Evolutionary conservation across 2,329 filamentous ascomycete genomes (phyloP), one percentile per base, ranked within the genome.

Genomic region (Aspergillus niger): DNA sequence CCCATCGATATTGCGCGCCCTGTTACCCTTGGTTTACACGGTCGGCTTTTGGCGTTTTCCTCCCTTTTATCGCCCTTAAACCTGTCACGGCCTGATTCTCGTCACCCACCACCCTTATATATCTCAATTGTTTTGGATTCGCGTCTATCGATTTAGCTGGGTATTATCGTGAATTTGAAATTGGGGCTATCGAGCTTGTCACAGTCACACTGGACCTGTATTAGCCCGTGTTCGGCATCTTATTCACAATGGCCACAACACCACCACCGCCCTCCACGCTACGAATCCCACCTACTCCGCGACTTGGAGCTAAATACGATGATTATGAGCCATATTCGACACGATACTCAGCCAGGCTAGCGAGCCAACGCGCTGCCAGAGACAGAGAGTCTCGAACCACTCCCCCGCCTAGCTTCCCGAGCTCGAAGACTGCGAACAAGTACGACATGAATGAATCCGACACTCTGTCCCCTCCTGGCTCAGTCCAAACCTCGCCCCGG

Each of bases 221-320:
- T 30, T 28, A 30, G 26, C 28, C 32, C 47, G 47, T 30, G n/a
- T 50, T 30, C n/a, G 20, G 32, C 44, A 10, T 36, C 24, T 55
- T 36, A 17, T 32, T 17, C 59, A 72, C 58, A 55, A 81, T 80
- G 78, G 75, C 78, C 55, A 75, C 78, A 39, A 81, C 79, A 67
- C 79, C 79, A 58, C 79, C 79, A n/a, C 72, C 75, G 38, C 72
- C 73, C 39, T 72, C 73, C 36, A 67, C 64, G 26, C 65, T 78
- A 57, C 69, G 75, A n/a, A 76, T 76, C 51, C 80, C 80, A 48
- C 70, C 72, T 44, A 79, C 79, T 60, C 80, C 80, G 53, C 76
- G 74, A 58, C 77, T 81, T 73, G 80, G 80, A 49, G 68, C 78
- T 59, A 74, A 72, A 59, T 79, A 81, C 65, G 77, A 81, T 64